Base-by-base conservation (phyloP, 306 rosid species). In the Oxytropis ochrocephala region DNA sequence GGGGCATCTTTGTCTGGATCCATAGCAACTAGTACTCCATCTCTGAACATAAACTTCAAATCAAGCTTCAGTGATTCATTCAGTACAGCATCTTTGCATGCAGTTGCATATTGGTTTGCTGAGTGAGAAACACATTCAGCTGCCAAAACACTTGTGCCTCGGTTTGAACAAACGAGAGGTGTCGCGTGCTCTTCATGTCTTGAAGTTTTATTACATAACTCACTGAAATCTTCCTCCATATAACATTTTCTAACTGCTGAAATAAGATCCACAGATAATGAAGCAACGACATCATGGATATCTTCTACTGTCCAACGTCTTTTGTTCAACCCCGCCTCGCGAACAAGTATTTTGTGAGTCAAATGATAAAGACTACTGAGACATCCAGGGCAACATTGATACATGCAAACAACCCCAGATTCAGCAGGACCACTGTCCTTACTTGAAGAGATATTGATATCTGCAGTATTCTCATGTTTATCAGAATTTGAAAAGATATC, bases 381-480 rank as follows among this genome's bases (percentile, higher is more conserved):
- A 78, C 99, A 91, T 65, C 67, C 69, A 8, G 83, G 79, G 83
- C 99, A 94, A 81, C 96, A 94, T 73, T 56, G 89, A 76, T 88
- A 87, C 46, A 75, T 67, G 67, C 96, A 94, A 43, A 87, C 19
- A 49, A 77, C 57, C 36, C 74, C 88, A 10, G 92, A 46, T 52
- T 78, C 51, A 2, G 67, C 66, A 61, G 81, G 69, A 42, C 21
- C 78, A 19, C 47, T 14, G 46, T 32, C 76, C 76, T 81, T 65
- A 29, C 78, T 78, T 27, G 80, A 72, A 69, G 85, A 66, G 48
- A 42, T 32, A 44, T 67, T 42, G 47, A n/a, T 62, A 11, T 81
- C 82, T 44, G 16, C 18, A 66, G 60, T 67, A 65, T 54, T 50
- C 49, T 66, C 70, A 51, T 39, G 70, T 21, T 35, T 39, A 63